These are phyloP conservation scores for Phalaenopsis aphrodite DNA, from an alignment of 106 monocot genomes.

Conservation along the genomic window DNA sequence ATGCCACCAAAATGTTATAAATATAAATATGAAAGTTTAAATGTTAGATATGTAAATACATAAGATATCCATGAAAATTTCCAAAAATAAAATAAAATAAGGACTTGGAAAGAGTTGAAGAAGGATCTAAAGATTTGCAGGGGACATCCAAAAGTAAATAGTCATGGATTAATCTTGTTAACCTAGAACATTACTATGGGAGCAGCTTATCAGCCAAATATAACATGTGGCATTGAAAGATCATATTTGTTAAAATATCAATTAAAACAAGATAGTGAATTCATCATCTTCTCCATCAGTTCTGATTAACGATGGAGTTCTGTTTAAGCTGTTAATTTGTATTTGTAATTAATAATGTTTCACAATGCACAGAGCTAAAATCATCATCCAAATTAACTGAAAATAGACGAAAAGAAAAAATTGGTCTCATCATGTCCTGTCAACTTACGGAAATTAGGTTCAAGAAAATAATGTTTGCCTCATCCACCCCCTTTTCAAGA, in stretches of 20 bases:
- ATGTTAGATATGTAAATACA: too few species aligned
- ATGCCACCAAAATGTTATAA: too few species aligned
- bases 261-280: not conserved
- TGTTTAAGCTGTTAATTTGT: not conserved
- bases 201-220: not conserved
- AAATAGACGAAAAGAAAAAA: not conserved
- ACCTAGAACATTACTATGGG: not conserved
- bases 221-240: not conserved
- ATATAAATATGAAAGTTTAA: too few species aligned
- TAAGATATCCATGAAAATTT: too few species aligned
- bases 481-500: constrained; percentile 72
- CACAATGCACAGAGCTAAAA: not conserved
- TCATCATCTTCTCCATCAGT: not conserved
- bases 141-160: not conserved
- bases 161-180: not conserved
- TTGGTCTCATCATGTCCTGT: not conserved
- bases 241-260: not conserved
- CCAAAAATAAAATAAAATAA: too few species aligned
- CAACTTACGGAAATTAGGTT: constrained; percentile 86
- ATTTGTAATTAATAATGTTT: not conserved
- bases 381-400: not conserved
- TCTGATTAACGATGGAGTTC: not conserved
- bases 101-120: not conserved
- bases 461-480: constrained; percentile 83
- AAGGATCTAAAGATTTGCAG: not conserved